Conservation (phyloP, 306 rosid genomes). For the Trichosanthes cucumerina region DNA sequence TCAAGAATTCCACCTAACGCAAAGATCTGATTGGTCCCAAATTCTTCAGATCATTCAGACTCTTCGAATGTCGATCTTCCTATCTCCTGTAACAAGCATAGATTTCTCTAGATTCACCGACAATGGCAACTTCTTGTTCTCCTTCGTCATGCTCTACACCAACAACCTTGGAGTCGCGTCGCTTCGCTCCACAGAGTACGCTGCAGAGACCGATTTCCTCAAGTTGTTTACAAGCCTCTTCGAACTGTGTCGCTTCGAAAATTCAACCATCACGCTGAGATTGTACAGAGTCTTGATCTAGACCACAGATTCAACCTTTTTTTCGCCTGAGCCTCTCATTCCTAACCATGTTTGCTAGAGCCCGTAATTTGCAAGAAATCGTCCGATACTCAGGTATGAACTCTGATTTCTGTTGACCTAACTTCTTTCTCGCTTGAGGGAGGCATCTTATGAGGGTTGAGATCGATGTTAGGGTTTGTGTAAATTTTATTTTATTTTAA, state of each 20-base stretch:
- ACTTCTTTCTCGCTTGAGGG: too few relatives aligned
- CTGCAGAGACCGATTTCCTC: constrained; percentile 65
- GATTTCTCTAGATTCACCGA: constrained; percentile 31
- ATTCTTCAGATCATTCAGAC: constrained; percentile 23
- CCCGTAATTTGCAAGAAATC: constrained; percentile 54
- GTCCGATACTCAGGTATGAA: constrained; percentile 65
- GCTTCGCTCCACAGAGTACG: constrained; percentile 32
- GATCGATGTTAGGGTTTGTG: too few relatives aligned
- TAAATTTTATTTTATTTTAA: too few relatives aligned
- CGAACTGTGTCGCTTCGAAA: constrained; percentile 41
- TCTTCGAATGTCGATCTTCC: constrained; percentile 28
- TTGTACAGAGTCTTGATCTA: constrained; percentile 19
- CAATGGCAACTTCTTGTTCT: constrained; percentile 63
- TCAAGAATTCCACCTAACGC: constrained; percentile 9
- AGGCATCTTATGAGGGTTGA: too few relatives aligned
- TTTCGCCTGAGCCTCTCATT: constrained; percentile 74
- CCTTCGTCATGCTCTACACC: constrained; percentile 81
- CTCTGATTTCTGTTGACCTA: constrained; percentile 33
- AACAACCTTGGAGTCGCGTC: constrained; percentile 63
- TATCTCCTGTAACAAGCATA: constrained; percentile 7
- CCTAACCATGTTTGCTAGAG: constrained; percentile 57
- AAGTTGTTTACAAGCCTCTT: constrained; percentile 38
- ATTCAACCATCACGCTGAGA: constrained; percentile 68
- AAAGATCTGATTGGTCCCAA: neutral
- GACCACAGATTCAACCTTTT: constrained; percentile 22